Conservation (phyloP, 345 rosid species). For the Streptanthus diversifolius region DNA sequence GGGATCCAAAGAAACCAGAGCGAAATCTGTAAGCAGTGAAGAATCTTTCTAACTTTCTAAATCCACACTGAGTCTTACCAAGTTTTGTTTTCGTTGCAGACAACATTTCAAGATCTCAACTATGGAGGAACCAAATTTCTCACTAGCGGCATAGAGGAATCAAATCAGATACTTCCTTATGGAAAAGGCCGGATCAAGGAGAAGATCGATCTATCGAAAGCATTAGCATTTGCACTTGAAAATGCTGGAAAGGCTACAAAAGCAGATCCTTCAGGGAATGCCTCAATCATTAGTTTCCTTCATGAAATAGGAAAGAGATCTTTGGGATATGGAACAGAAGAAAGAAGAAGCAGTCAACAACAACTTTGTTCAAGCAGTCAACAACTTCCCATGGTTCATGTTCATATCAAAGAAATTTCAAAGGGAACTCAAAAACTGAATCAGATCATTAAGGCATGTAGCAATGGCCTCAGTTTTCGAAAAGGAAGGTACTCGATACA, state of each 20-base stretch:
- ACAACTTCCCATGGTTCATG: conserved; percentile 51
- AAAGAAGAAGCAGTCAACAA: conserved; percentile 38
- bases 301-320: conserved; percentile 61
- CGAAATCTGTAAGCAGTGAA: conserved; percentile 48
- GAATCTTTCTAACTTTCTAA: not conserved
- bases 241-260: conserved; percentile 65
- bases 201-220: conserved; percentile 62
- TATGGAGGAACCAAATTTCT: conserved; percentile 37
- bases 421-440: conserved; percentile 74
- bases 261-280: conserved; percentile 48
- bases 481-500: conserved; percentile 57
- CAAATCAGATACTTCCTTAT: conserved; percentile 56
- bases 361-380: conserved; percentile 40
- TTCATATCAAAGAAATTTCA: conserved; percentile 72
- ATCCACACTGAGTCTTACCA: not conserved
- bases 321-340: conserved; percentile 39
- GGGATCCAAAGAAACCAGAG: conserved; percentile 45
- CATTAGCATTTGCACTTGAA: conserved; percentile 67
- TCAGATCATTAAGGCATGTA: conserved; percentile 68
- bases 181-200: conserved; percentile 43
- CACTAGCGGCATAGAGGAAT: conserved; percentile 29
- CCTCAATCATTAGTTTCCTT: conserved; percentile 55
- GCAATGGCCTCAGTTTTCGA: conserved; percentile 58
- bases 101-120: conserved; percentile 39
- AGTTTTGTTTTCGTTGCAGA: conserved; percentile 37